Evolutionary conservation across 2,329 filamentous ascomycete genomes (phyloP).

Genomic region (Botrytis porri): DNA sequence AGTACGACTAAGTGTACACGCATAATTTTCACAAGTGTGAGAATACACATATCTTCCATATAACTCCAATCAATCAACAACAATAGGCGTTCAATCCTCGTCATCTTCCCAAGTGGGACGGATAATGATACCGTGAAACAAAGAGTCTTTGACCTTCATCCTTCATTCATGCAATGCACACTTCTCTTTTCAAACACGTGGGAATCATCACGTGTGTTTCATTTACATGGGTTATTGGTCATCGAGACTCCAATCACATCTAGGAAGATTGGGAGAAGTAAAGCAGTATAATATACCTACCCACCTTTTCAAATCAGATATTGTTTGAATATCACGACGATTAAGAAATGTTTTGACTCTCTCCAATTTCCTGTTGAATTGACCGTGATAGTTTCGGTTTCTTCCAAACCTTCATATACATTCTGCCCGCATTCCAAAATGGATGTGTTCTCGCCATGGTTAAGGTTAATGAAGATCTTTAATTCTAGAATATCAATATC

Average conservation of each 20-base stretch:
- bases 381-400: not conserved
- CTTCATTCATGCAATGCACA: not conserved
- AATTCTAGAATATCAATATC: not conserved
- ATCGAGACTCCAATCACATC: not conserved
- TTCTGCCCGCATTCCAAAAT: not conserved
- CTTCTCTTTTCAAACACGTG: not conserved
- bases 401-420: not conserved
- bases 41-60: not conserved
- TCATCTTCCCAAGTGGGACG: not conserved
- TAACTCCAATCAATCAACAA: not conserved
- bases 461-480: not conserved
- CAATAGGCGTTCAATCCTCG: too few species aligned
- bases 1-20: not conserved
- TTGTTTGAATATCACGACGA: not conserved
- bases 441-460: not conserved
- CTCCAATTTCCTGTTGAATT: not conserved
- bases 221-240: not conserved
- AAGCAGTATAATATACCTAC: not conserved
- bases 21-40: conserved; percentile 4
- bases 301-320: not conserved
- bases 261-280: not conserved
- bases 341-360: not conserved
- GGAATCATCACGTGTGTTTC: not conserved
- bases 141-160: not conserved
- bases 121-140: not conserved